A percentile compares a stretch with the other conserved stretches of the same genome.
These are phyloP conservation scores for Pseudogymnoascus sp. DNA, from an alignment of 2,329 filamentous ascomycete species.

Conservation along the genomic window DNA sequence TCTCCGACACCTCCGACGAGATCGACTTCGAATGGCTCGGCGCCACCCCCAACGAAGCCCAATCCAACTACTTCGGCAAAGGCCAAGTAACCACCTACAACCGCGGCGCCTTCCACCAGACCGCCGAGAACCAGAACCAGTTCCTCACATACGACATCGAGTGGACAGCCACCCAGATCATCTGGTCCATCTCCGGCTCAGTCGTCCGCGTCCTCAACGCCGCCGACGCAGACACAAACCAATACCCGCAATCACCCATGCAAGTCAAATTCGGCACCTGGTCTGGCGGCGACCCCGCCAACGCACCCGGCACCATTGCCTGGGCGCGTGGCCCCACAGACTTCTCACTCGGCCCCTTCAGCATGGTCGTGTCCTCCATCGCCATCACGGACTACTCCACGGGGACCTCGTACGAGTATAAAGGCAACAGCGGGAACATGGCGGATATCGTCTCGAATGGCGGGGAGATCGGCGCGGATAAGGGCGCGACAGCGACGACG, in stretches of 20 bases:
- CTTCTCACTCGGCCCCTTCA: conserved; percentile 76
- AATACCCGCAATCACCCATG: conserved; percentile 96
- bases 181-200: conserved; percentile 77
- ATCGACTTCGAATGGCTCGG: conserved; percentile 98
- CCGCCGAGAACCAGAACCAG: conserved; percentile 58
- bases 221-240: conserved; percentile 57
- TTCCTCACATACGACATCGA: conserved; percentile 88
- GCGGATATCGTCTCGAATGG: conserved; percentile 73
- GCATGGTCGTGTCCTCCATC: conserved; percentile 73
- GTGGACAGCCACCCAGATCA: conserved; percentile 78
- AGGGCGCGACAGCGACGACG: conserved; percentile 44
- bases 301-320: conserved; percentile 72
- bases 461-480: conserved; percentile 66
- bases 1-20: conserved; percentile 89
- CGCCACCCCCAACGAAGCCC: conserved; percentile 66
- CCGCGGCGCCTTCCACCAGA: conserved; percentile 71
- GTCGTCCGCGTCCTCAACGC: conserved; percentile 70
- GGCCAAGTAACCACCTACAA: conserved; percentile 80
- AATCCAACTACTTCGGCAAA: conserved; percentile 96
- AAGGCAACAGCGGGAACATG: conserved; percentile 71
- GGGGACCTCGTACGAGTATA: conserved; percentile 76
- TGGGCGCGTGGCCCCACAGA: conserved; percentile 86
- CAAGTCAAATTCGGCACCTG: conserved; percentile 86
- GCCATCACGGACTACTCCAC: conserved; percentile 87
- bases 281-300: conserved; percentile 77